phyloP scores from a whole-genome alignment of 768 basidiomycete genomes.

The Myochromella boudieri region DNA sequence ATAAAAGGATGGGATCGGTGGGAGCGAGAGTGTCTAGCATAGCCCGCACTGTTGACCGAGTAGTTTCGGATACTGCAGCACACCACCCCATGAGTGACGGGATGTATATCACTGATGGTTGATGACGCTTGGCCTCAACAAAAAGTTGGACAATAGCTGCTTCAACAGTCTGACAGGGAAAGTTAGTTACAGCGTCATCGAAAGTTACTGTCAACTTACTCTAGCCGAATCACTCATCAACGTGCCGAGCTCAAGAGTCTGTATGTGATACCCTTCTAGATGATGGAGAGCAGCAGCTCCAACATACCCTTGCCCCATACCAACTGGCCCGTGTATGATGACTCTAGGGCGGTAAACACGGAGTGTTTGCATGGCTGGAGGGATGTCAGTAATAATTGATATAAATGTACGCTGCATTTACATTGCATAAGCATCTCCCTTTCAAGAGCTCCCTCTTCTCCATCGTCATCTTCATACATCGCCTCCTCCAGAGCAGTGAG shows the following conservation, averaged over 20 bases:
- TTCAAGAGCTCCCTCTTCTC: slow-evolving; percentile 81
- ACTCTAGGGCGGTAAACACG: slow-evolving; percentile 90
- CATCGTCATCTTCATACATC: slow-evolving; percentile 79
- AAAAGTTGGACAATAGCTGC: slow-evolving; percentile 94
- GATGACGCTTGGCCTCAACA: slow-evolving; percentile 94
- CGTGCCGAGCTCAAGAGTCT: slow-evolving; percentile 88
- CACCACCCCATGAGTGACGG: slow-evolving; percentile 89
- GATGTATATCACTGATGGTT: slow-evolving; percentile 94
- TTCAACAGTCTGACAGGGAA: slow-evolving; percentile 67
- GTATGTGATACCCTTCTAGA: slow-evolving; percentile 93
- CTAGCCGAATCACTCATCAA: slow-evolving; percentile 87
- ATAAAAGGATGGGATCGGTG: slow-evolving; percentile 89
- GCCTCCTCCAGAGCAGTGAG: slow-evolving; percentile 91
- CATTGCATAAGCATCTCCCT: slow-evolving; percentile 88
- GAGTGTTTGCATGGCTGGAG: slow-evolving; percentile 84
- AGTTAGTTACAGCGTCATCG: slow-evolving; percentile 3
- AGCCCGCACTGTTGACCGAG: slow-evolving; percentile 81
- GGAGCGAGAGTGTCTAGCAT: slow-evolving; percentile 91
- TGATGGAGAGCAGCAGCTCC: slow-evolving; percentile 92
- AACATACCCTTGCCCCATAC: slow-evolving; percentile 91
- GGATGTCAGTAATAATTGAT: slow-evolving; percentile 9
- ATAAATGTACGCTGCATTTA: slow-evolving; percentile 31
- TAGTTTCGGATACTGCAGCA: slow-evolving; percentile 77
- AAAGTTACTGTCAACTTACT: slow-evolving; percentile 42
- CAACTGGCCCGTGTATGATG: slow-evolving; percentile 73